A percentile compares a stretch with the other conserved stretches of the same genome.
These are phyloP conservation scores for Lenzites betulinus DNA, from an alignment of 768 basidiomycete genomes.

Conservation along the genomic window DNA sequence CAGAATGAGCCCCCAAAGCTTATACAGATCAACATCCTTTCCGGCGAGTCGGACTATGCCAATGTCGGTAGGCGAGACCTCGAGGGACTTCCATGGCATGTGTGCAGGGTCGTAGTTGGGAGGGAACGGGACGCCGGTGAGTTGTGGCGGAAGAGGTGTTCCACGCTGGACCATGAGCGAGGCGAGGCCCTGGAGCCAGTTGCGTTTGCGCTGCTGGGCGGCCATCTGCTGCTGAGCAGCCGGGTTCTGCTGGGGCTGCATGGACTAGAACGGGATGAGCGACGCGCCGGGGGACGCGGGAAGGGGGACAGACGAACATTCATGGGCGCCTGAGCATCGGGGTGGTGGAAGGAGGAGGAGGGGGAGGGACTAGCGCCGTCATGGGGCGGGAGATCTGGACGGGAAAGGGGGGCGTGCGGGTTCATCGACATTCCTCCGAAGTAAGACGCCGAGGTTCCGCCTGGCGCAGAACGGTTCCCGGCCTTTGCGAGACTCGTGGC, in stretches of 20 bases:
- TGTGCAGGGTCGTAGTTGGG: conserved; percentile 61
- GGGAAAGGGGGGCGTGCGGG: conserved; percentile 19
- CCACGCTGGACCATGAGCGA: conserved; percentile 56
- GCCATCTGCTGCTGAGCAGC: conserved; percentile 29
- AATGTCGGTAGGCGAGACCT: conserved; percentile 54
- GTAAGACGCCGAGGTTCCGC: conserved; percentile 64
- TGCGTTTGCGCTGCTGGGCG: conserved; percentile 55
- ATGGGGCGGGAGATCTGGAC: conserved; percentile 26
- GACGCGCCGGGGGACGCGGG: conserved; percentile 32
- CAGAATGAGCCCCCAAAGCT: conserved; percentile 63
- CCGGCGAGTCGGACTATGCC: conserved; percentile 72
- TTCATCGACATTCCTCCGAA: conserved; percentile 56
- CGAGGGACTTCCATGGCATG: conserved; percentile 68
- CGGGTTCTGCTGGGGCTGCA: conserved; percentile 22
- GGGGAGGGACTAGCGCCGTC: conserved; percentile 15
- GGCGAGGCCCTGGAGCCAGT: conserved; percentile 63
- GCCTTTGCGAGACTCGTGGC: conserved; percentile 63
- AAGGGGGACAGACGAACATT: conserved; percentile 27
- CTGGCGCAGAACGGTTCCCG: conserved; percentile 49
- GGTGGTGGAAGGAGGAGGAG: conserved; percentile 31
- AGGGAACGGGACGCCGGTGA: conserved; percentile 62
- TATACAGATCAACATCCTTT: conserved; percentile 77
- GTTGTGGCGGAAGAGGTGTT: conserved; percentile 71
- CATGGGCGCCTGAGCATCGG: conserved; percentile 48
- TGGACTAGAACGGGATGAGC: conserved; percentile 39